Conservation (phyloP, 2,329 filamentous ascomycete species). For the Clarireedia homoeocarpa region DNA sequence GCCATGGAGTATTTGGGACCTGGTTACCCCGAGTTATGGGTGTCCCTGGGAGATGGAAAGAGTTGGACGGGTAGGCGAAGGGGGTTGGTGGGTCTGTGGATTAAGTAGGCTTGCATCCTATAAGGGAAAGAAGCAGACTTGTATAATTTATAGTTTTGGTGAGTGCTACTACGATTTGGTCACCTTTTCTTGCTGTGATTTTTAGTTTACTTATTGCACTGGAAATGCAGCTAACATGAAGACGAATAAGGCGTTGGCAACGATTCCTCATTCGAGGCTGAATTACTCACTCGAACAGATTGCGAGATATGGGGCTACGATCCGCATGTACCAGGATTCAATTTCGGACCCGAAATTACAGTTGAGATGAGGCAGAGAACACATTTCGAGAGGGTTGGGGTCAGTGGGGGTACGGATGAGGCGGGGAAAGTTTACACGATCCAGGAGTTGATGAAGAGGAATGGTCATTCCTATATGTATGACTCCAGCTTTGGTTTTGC, state of each 20-base stretch:
- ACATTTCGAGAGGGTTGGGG: slow-evolving; percentile 30
- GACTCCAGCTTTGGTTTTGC: background rate
- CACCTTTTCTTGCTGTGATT: background rate
- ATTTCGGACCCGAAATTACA: slow-evolving; percentile 28
- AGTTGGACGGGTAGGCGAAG: slow-evolving; percentile 33
- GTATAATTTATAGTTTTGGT: slow-evolving; percentile 8
- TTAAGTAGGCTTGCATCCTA: slow-evolving; percentile 31
- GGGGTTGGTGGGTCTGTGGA: slow-evolving; percentile 37
- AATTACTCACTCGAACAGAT: slow-evolving; percentile 32
- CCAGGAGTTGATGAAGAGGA: slow-evolving; percentile 32
- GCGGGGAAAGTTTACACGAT: slow-evolving; percentile 27
- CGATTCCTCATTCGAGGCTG: slow-evolving; percentile 25
- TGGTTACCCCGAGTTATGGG: slow-evolving; percentile 33
- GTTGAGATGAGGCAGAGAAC: slow-evolving; percentile 18
- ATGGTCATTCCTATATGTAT: slow-evolving; percentile 31
- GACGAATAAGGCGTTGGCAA: background rate
- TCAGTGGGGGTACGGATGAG: slow-evolving; percentile 26
- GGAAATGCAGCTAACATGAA: background rate
- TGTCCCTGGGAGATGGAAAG: slow-evolving; percentile 36
- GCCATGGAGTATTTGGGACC: slow-evolving; percentile 35
- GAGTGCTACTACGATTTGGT: background rate
- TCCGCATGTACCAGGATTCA: slow-evolving; percentile 23
- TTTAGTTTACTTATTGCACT: background rate
- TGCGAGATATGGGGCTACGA: slow-evolving; percentile 35
- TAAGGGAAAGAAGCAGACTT: slow-evolving; percentile 9